Evolutionary conservation across 106 monocot species (phyloP), one percentile per base, ranked within the genome.

Genomic region (Phalaenopsis equestris): DNA sequence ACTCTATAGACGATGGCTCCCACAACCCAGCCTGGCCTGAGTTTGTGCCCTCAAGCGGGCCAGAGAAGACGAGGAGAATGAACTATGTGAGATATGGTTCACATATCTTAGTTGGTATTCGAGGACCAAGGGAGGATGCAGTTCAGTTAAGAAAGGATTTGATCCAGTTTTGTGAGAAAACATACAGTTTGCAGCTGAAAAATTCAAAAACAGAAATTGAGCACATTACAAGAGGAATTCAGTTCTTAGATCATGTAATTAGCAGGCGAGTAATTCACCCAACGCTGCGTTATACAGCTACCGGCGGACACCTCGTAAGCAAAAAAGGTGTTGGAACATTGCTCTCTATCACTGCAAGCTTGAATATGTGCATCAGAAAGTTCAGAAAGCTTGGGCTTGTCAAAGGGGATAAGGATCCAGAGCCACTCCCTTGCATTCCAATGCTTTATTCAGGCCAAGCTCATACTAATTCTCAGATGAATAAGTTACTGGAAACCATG

Each of bases 361-460:
- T 98, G 84, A 79, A 89, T 19, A 79, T 83, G 17, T 98, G 98
- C 82, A 84, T 98, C 30, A 85, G 77, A 16, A 83, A 87, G 80
- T 94, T 98, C 82, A 86, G 94, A n/a, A 68, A 49, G 18, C 90
- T 98, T 39, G 98, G 92, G 73, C 91, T 98, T 30, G 88, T 98
- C 49, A 98, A 94, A 79, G 98, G 98, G 43, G 98, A 98, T 23
- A 90, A 82, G 37, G 94, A 98, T 72, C 98, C 98, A 9, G 98
- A 92, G 73, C 98, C 98, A 14, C 79, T 98, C 77, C 98, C 98
- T 17, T 98, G 98, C 82, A 81, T 72, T 2, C 90, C 98, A 42
- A 94, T 98, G 98, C 91, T 98, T 68, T 98, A 98, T 78, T 86
- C 98, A 12, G 94, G 94, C 2, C 94, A 98, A 65, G 98, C 98